phyloP scores from a whole-genome alignment of 2,329 filamentous ascomycete species.

The Pseudogymnoascus sp. region DNA sequence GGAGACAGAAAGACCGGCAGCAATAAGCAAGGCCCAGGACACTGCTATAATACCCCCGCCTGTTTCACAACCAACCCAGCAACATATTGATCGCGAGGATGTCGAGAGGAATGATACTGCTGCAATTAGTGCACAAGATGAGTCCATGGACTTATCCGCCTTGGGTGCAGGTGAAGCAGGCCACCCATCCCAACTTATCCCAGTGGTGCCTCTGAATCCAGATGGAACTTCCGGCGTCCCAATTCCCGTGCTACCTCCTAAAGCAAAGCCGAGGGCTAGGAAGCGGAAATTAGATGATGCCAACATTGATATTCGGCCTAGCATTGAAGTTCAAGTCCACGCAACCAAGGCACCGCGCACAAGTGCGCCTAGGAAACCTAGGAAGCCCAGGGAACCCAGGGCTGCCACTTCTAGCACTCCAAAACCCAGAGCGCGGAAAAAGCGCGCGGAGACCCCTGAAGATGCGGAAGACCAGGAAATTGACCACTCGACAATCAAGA shows the following conservation, averaged over 20 bases:
- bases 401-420: conserved; percentile 15
- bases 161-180: conserved; percentile 13
- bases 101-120: neutral
- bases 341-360: neutral
- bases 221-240: conserved; percentile 22
- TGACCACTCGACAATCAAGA: conserved; percentile 59
- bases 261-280: neutral
- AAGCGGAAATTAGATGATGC: conserved; percentile 3
- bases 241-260: conserved; percentile 7
- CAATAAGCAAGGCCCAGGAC: neutral
- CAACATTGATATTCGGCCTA: conserved; percentile 9
- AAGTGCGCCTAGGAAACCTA: neutral
- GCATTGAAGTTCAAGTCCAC: conserved; percentile 10
- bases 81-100: neutral
- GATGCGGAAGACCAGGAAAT: conserved; percentile 56
- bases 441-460: conserved; percentile 45
- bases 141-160: conserved; percentile 12
- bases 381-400: conserved; percentile 1
- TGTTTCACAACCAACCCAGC: neutral
- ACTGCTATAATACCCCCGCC: neutral
- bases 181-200: conserved; percentile 16
- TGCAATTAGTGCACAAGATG: neutral
- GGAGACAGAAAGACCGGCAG: neutral
- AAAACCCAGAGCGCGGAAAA: conserved; percentile 18
- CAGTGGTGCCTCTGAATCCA: conserved; percentile 20